Conservation (phyloP, 2,329 filamentous ascomycete genomes). For the Cylindrodendrum hubeiense region DNA sequence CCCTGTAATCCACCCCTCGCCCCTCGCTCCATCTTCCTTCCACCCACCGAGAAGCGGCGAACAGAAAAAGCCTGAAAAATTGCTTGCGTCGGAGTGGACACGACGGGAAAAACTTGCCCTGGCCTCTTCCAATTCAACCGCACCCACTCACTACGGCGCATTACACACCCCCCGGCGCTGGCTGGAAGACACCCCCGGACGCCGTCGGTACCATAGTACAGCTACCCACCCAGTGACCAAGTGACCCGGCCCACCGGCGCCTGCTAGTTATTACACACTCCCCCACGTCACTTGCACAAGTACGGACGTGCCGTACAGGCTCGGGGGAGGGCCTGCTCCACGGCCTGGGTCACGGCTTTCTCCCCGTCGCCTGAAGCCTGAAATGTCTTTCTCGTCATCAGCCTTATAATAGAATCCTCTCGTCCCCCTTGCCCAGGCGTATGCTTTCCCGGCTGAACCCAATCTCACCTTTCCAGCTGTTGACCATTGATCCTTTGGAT, state of each 20-base stretch:
- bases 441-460: not conserved
- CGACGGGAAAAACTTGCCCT: conserved; percentile 17
- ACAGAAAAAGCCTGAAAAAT: conserved; percentile 5
- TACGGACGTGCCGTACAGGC: conserved; percentile 5
- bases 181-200: conserved; percentile 5
- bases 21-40: conserved; percentile 5
- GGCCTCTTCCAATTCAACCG: conserved; percentile 17
- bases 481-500: conserved; percentile 5
- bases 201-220: conserved; percentile 5
- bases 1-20: conserved; percentile 4
- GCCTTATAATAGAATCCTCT: conserved; percentile 44
- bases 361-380: conserved; percentile 43
- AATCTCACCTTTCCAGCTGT: conserved; percentile 6
- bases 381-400: conserved; percentile 41
- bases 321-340: conserved; percentile 1
- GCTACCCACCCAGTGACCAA: conserved; percentile 20
- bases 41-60: conserved; percentile 7
- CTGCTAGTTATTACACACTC: conserved; percentile 26
- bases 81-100: conserved; percentile 15
- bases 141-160: conserved; percentile 2
- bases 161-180: conserved; percentile 10
- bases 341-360: conserved; percentile 40
- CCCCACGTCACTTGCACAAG: conserved; percentile 30
- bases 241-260: conserved; percentile 30
- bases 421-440: conserved; percentile 21